A percentile compares a stretch with the other conserved stretches of the same genome.
These are phyloP conservation scores for Agrostemma githago DNA, from an alignment of 148 eudicot species.

Conservation along the genomic window DNA sequence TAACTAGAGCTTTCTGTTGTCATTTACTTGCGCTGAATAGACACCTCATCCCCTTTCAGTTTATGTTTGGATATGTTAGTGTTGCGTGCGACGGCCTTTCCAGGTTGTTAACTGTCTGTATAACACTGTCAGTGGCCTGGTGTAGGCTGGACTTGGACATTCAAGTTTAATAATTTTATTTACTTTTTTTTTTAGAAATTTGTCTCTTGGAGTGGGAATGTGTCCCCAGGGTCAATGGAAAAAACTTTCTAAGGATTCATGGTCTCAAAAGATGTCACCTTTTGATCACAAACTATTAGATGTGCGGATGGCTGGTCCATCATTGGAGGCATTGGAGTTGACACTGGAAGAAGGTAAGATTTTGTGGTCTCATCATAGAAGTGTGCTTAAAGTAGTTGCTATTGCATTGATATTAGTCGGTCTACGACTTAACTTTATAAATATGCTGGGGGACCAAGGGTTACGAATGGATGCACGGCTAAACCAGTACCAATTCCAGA, in stretches of 20 bases:
- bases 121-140: not conserved
- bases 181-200: slow-evolving; percentile 48
- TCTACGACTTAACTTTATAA: not conserved
- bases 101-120: not conserved
- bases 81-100: not conserved
- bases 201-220: slow-evolving; percentile 78
- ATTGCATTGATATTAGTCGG: not conserved
- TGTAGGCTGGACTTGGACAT: not conserved
- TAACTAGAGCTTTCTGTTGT: not conserved
- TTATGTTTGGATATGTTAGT: not conserved
- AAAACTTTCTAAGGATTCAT: slow-evolving; percentile 58
- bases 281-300: slow-evolving; percentile 79
- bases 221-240: slow-evolving; percentile 81
- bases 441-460: not conserved
- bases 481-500: not conserved
- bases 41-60: not conserved
- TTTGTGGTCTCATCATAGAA: not conserved
- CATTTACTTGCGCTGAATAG: not conserved
- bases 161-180: not conserved
- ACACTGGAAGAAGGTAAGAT: slow-evolving; percentile 62
- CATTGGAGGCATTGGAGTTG: slow-evolving; percentile 46
- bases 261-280: slow-evolving; percentile 83
- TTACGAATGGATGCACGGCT: not conserved
- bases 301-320: slow-evolving; percentile 47
- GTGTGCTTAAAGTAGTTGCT: slow-evolving; percentile 1